Conservation (phyloP, 2,329 filamentous ascomycete species). For the Cladosporium phlei region DNA sequence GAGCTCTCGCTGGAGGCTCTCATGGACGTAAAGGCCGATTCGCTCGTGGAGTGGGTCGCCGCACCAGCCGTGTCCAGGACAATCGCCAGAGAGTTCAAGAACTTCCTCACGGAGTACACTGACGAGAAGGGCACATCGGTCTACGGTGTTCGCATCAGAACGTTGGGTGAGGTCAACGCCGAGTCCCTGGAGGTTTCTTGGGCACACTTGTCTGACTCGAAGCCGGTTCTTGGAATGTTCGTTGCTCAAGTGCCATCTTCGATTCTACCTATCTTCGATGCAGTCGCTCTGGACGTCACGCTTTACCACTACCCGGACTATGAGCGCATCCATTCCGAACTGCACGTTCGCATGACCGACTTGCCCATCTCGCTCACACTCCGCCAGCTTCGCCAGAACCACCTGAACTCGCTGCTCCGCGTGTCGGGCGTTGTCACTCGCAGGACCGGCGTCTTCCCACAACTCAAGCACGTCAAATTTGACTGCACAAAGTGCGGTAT, state of each 20-base stretch:
- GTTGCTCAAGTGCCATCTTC: conserved; percentile 93
- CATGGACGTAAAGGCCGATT: conserved; percentile 87
- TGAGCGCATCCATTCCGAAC: conserved; percentile 93
- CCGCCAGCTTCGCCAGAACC: conserved; percentile 87
- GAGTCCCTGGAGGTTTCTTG: conserved; percentile 96
- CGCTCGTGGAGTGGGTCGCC: conserved; percentile 90
- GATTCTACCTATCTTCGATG: conserved; percentile 91
- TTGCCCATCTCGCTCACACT: conserved; percentile 92
- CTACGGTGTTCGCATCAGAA: conserved; percentile 89
- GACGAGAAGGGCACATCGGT: conserved; percentile 86
- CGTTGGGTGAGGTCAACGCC: conserved; percentile 93
- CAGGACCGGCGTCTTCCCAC: conserved; percentile 90
- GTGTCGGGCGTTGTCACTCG: conserved; percentile 94
- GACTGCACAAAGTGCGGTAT: conserved; percentile 90
- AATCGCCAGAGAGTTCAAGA: conserved; percentile 94
- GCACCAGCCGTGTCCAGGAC: conserved; percentile 85
- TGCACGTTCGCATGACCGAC: conserved; percentile 94
- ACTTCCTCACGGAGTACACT: conserved; percentile 92
- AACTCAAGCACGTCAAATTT: conserved; percentile 98
- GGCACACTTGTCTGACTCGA: conserved; percentile 81
- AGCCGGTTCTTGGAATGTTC: conserved; percentile 93
- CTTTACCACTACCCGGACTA: conserved; percentile 96
- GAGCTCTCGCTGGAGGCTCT: conserved; percentile 89
- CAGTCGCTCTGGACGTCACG: conserved; percentile 94
- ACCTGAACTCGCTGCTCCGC: conserved; percentile 90